Base-by-base conservation (phyloP, 2,329 filamentous ascomycete genomes). In the Hortaea werneckii region DNA sequence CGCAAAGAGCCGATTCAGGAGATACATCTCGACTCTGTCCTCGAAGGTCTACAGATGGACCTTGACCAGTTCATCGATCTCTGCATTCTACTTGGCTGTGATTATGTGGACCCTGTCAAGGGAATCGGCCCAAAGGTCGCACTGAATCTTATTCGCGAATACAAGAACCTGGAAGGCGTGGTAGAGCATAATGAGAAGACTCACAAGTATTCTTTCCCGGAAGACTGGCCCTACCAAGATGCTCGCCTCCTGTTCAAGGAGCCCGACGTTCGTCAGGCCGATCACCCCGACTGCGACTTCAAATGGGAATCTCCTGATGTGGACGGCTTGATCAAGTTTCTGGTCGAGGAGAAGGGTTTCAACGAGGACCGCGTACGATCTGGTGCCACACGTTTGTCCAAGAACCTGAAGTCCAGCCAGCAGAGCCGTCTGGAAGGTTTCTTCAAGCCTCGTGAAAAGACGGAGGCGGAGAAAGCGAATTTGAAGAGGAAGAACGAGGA, bases 1-100 rank as follows among this genome's bases (percentile, higher is more conserved):
- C 79, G 90, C 53, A 98, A 98, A 68, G 89, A 96, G 65, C 92
- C 92, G 0, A 95, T 98, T 56, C 89, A 94, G 59, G 92, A 98
- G 66, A 94, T 98, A 42, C 82, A 87, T 59, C 70, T 96, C 11
- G 82, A 87, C 58, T 88, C 85, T 65, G 88, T 92, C 4, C 74
- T 98, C 11, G 83, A 89, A 57, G 89, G 90, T 0, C 67, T 98
- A 47, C 77, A 76, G 49, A 96, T 98, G 89, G 86, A 94, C 44
- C 77, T 83, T 53, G 78, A 83, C 47, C 60, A 95, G 83, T 98
- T 98, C 65, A 88, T 98, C 59, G 92, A 98, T 65, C 80, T 98
- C 42, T 98, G 92, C 63, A 98, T 98, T 59, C 78, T 98, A 8
- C 84, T 98, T 40, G 92, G 92, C 57, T 98, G 92, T 68, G 92